Evolutionary conservation across 306 rosid species (phyloP).

Genomic region (Spatholobus suberectus): DNA sequence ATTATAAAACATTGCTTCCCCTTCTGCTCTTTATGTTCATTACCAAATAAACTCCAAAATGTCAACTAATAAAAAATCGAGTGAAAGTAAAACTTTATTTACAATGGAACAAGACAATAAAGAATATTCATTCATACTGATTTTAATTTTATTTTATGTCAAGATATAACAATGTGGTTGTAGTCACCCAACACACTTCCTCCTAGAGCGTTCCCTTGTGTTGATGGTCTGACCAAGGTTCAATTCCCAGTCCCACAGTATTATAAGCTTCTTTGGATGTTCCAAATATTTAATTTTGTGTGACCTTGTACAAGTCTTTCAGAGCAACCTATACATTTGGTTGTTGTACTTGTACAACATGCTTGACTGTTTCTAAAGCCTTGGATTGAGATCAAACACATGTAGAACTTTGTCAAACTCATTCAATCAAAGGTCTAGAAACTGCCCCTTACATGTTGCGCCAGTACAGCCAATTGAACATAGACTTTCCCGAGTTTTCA

Average conservation of each 20-base stretch:
- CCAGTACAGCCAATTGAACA: constrained; percentile 14
- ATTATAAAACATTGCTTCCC: no score
- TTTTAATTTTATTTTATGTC: not conserved
- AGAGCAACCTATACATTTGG: constrained; percentile 28
- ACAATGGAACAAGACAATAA: not conserved
- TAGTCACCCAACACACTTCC: constrained; percentile 4
- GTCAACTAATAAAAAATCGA: not conserved
- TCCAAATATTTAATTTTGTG: not conserved
- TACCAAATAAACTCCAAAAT: not conserved
- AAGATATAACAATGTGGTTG: not conserved
- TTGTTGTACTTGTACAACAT: constrained; percentile 30
- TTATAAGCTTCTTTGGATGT: not conserved
- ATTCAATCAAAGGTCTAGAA: constrained; percentile 25
- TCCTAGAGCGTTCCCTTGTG: not conserved
- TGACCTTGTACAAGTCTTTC: not conserved
- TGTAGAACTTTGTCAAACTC: not conserved
- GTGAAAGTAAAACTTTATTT: not conserved
- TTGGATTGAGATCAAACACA: constrained; percentile 16
- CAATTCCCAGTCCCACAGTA: not conserved
- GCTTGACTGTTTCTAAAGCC: constrained; percentile 26
- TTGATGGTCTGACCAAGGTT: not conserved
- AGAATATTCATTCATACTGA: not conserved
- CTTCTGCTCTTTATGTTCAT: not conserved
- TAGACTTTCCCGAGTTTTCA: not conserved
- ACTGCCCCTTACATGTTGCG: constrained; percentile 29